phyloP scores from a whole-genome alignment of 2,329 filamentous ascomycete species.

The Pezicula radicicola region DNA sequence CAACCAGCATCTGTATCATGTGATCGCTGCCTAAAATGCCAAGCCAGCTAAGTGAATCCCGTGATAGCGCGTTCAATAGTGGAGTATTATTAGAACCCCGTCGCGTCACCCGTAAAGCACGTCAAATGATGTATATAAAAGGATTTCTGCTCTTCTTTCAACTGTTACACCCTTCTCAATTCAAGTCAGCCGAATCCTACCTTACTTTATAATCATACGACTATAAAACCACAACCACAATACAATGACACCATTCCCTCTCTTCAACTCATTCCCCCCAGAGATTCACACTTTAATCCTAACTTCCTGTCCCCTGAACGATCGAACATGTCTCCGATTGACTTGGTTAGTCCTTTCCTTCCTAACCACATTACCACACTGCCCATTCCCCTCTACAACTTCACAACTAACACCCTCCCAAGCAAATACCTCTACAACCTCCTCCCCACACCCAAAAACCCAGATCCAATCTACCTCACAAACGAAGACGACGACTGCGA shows the following conservation, averaged over 20 bases:
- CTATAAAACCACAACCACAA: neutral
- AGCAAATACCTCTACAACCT: slow-evolving; percentile 22
- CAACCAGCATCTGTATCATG: no score
- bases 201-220: no score
- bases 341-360: slow-evolving; percentile 19
- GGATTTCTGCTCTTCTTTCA: no score
- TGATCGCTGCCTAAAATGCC: no score
- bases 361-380: neutral
- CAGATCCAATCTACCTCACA: slow-evolving; percentile 6
- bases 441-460: neutral
- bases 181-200: no score
- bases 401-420: neutral
- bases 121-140: no score
- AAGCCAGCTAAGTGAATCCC: no score
- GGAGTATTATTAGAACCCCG: no score
- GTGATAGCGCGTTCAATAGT: no score
- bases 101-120: no score
- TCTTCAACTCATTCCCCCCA: slow-evolving; percentile 19
- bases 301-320: slow-evolving; percentile 18
- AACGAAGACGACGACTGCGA: slow-evolving; percentile 6
- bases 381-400: no score
- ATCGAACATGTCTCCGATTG: slow-evolving; percentile 20
- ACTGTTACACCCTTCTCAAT: no score
- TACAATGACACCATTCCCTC: slow-evolving; percentile 9
- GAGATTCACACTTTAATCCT: slow-evolving; percentile 23